Evolutionary conservation across 495 filamentous ascomycete genomes (phyloP), one percentile per base, ranked within the genome.

Genomic region (Penicillium flavigenum): DNA sequence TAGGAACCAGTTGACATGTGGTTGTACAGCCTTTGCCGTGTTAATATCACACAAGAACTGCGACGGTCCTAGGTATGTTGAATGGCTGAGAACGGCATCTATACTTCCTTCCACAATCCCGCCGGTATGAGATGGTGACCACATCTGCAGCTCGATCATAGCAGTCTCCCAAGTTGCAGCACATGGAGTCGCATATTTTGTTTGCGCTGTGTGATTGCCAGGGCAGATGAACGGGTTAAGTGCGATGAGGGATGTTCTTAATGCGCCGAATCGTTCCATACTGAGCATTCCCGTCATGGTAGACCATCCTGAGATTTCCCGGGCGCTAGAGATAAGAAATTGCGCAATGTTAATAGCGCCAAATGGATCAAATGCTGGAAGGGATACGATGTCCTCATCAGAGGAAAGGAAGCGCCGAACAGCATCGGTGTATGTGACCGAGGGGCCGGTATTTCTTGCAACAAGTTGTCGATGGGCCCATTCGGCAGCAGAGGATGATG

Each of bases 291-390:
- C 70, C 0, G 70, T 74, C 70, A 74, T 74, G 4, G 66, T 70
- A 16, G 72, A 72, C 72, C 72, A 74, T 27, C 72, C 72, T 16
- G 72, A 72, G 41, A 74, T 65, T 45, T 74, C 72, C 2, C 72
- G 66, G 34, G 70, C 70, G 39, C 66, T 70, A 24, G 72, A 74
- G 10, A 74, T 72, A 11, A 74, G 56, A 55, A 74, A 74, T 31
- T 74, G 72, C 4, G 70, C 62, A 29, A 74, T 72, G 44, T 74
- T 74, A 48, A 74, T 66, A 0, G 70, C 68, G 6, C 72, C 72
- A 45, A 72, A 74, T 1, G 70, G 70, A 47, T 74, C 72, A 24
- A 74, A 74, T 0, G 44, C 3, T 0, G 70, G 64, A 9, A 72
- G 58, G 1, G 63, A 45, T 8, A 43, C 26, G 20, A 64, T 53